Conservation (phyloP, 805 yeast species). For the Schwanniomyces yamadae region DNA sequence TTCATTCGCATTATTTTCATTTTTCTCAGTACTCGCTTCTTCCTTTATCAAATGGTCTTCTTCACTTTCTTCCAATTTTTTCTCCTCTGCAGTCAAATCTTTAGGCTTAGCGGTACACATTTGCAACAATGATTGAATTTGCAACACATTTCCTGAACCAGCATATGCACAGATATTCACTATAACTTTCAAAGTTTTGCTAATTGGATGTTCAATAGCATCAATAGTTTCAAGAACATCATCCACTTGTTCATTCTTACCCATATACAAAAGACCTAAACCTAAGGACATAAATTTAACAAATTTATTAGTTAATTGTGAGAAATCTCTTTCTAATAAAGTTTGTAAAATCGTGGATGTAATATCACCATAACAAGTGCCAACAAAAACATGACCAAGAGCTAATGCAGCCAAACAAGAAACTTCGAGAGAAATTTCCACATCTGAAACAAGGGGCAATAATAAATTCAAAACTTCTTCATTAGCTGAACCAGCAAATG, state of each 20-base stretch:
- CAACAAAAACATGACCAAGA: slow-evolving; percentile 91
- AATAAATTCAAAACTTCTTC: slow-evolving; percentile 76
- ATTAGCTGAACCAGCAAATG: slow-evolving; percentile 92
- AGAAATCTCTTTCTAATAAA: slow-evolving; percentile 76
- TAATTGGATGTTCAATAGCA: slow-evolving; percentile 94
- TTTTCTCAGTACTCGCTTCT: slow-evolving; percentile 29
- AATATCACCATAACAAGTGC: slow-evolving; percentile 92
- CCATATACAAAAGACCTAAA: slow-evolving; percentile 86
- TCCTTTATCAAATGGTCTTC: slow-evolving; percentile 30
- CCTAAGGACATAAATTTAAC: slow-evolving; percentile 89
- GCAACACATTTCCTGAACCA: slow-evolving; percentile 95
- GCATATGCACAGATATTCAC: slow-evolving; percentile 93
- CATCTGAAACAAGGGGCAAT: slow-evolving; percentile 79
- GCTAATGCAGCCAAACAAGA: slow-evolving; percentile 87
- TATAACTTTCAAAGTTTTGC: slow-evolving; percentile 82
- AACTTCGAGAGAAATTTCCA: slow-evolving; percentile 70
- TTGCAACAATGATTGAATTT: slow-evolving; percentile 86
- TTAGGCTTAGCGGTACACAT: slow-evolving; percentile 76
- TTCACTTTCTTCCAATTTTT: slow-evolving; percentile 51
- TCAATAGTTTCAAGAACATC: slow-evolving; percentile 91
- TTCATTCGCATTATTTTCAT: slow-evolving; percentile 19
- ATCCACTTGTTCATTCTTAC: slow-evolving; percentile 89
- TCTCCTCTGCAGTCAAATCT: slow-evolving; percentile 57
- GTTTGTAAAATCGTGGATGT: slow-evolving; percentile 91
- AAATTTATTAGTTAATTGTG: slow-evolving; percentile 82